phyloP scores from a whole-genome alignment of 345 rosid genomes.

The Aquilaria sinensis region DNA sequence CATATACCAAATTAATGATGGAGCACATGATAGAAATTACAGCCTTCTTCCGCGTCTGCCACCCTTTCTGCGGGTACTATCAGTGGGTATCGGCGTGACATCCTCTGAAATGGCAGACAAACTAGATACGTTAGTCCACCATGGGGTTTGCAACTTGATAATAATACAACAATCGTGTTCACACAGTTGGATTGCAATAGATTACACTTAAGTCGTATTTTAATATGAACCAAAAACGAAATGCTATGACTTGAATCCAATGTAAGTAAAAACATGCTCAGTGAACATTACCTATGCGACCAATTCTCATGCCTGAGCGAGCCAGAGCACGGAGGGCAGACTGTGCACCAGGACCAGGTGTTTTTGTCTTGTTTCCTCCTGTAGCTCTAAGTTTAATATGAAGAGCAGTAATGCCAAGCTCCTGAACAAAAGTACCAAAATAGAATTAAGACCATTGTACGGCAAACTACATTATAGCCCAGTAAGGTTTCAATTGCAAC shows the following conservation, averaged over 20 bases:
- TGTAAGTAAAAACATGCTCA: neutral
- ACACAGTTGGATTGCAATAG: too few species aligned
- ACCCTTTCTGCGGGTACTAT: conserved; percentile 91
- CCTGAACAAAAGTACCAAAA: conserved; percentile 28
- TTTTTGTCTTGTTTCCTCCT: conserved; percentile 82
- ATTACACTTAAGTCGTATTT: too few species aligned
- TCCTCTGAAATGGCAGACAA: conserved; percentile 48
- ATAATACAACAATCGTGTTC: too few species aligned
- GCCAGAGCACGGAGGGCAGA: conserved; percentile 92
- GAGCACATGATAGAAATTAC: conserved; percentile 19
- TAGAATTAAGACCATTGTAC: neutral
- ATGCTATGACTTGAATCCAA: neutral
- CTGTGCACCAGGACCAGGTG: conserved; percentile 91
- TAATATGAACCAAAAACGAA: too few species aligned
- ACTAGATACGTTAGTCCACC: too few species aligned
- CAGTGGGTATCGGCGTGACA: conserved; percentile 90
- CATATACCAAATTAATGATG: conserved; percentile 8
- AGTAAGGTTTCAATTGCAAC: conserved; percentile 13
- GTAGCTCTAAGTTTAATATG: conserved; percentile 88
- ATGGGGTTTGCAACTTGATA: too few species aligned
- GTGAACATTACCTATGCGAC: conserved; percentile 54
- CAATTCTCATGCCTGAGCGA: conserved; percentile 92
- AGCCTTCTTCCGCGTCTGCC: conserved; percentile 93
- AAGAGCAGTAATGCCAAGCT: conserved; percentile 74
- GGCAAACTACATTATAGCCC: neutral